Evolutionary conservation across 139 green algal species (phyloP).

Genomic region (Coccomyxa sp.): DNA sequence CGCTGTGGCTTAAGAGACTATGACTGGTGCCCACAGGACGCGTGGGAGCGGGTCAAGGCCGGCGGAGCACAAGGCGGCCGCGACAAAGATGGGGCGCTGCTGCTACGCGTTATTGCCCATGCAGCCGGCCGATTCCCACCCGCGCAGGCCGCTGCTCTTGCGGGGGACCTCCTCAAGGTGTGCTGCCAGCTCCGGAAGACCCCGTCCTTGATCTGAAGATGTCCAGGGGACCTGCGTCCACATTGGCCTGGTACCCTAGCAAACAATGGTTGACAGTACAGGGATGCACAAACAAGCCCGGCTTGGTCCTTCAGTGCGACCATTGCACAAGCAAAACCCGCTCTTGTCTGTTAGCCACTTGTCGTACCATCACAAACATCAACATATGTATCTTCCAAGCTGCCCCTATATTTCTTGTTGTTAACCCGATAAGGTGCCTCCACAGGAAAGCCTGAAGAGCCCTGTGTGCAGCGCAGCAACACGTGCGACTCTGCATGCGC

Average conservation of each 20-base stretch:
- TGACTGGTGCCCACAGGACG: slow-evolving; percentile 19
- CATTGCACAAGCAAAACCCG: background rate
- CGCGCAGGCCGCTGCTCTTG: slow-evolving; percentile 44
- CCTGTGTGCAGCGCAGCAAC: background rate
- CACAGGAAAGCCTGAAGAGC: no score
- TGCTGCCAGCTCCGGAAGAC: background rate
- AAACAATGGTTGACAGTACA: no score
- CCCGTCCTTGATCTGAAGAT: no score
- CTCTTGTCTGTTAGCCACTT: background rate
- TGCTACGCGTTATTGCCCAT: slow-evolving; percentile 66
- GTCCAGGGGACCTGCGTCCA: no score
- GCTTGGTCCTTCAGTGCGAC: background rate
- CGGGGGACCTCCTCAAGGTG: slow-evolving; percentile 51
- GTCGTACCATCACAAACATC: no score
- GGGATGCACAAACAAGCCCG: no score
- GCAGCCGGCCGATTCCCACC: slow-evolving; percentile 51
- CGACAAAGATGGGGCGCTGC: slow-evolving; percentile 24
- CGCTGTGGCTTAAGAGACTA: background rate
- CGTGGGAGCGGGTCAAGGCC: slow-evolving; percentile 8
- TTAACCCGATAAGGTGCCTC: no score
- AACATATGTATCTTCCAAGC: no score
- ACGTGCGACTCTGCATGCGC: background rate
- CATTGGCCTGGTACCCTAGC: no score
- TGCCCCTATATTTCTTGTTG: no score
- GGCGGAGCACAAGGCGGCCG: background rate